These are phyloP conservation scores for Nothophaeocryptopus gaeumannii DNA, from an alignment of 2,329 filamentous ascomycete genomes.

Conservation along the genomic window DNA sequence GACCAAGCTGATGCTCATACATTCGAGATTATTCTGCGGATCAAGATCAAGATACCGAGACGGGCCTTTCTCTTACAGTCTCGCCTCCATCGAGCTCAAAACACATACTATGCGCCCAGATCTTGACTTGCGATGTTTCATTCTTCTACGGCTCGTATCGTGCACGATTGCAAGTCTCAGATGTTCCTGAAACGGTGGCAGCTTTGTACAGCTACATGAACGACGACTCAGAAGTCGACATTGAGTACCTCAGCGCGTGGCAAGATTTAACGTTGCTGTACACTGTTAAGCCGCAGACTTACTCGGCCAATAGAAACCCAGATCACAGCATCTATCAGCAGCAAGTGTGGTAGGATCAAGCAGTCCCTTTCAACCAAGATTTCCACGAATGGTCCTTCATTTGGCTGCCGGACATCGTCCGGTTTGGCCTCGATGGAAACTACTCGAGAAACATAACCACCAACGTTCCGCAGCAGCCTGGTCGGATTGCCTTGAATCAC, in stretches of 20 bases:
- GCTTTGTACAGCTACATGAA: constrained; percentile 7
- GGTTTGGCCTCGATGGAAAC: constrained; percentile 2
- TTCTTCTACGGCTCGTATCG: constrained; percentile 9
- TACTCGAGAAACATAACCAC: constrained; percentile 1
- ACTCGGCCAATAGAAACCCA: not conserved
- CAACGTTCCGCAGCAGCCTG: constrained; percentile 5
- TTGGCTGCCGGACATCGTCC: constrained; percentile 2
- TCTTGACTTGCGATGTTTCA: not conserved
- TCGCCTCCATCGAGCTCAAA: not conserved
- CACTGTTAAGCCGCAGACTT: constrained; percentile 4
- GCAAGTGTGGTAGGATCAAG: not conserved
- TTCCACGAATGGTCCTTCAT: constrained; percentile 6
- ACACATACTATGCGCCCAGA: not conserved
- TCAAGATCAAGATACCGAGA: not conserved
- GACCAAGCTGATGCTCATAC: not conserved
- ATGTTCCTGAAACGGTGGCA: constrained; percentile 1
- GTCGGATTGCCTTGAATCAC: constrained; percentile 3
- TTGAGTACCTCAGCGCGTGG: constrained; percentile 5
- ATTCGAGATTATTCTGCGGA: not conserved
- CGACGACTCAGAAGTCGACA: constrained; percentile 6
- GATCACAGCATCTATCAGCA: not conserved
- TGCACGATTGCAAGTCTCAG: not conserved
- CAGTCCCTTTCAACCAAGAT: not conserved
- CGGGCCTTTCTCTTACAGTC: constrained; percentile 3
- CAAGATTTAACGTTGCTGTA: not conserved